phyloP scores from a whole-genome alignment of 2,329 filamentous ascomycete genomes.

The Aspergillus ochraceus region DNA sequence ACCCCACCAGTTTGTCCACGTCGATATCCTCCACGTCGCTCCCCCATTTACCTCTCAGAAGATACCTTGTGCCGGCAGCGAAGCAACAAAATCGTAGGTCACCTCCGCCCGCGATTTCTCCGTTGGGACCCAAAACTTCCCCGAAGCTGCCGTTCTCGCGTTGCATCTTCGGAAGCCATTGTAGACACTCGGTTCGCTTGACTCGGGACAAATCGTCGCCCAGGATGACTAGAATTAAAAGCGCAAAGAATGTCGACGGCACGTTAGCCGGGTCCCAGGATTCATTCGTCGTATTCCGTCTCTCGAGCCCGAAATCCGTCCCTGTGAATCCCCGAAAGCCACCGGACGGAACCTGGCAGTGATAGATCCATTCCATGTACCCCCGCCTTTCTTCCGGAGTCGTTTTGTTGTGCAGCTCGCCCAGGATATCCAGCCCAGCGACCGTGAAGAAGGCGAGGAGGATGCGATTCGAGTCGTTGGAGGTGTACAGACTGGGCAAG shows the following conservation, averaged over 20 bases:
- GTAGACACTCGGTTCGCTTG: constrained; percentile 64
- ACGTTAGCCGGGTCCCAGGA: constrained; percentile 76
- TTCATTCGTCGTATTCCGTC: constrained; percentile 53
- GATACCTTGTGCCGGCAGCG: constrained; percentile 77
- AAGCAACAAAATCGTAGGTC: constrained; percentile 90
- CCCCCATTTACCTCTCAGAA: constrained; percentile 65
- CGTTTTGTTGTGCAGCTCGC: constrained; percentile 58
- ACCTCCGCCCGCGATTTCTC: constrained; percentile 69
- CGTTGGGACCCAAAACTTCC: constrained; percentile 67
- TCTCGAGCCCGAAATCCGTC: constrained; percentile 55
- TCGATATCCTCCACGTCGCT: constrained; percentile 69
- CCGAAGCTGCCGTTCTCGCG: constrained; percentile 87
- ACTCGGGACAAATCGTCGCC: constrained; percentile 66
- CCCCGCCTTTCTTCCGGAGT: constrained; percentile 54
- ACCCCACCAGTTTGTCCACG: constrained; percentile 65
- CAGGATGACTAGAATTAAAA: constrained; percentile 70
- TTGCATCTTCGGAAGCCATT: constrained; percentile 76
- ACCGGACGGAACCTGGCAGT: constrained; percentile 79
- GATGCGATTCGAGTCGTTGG: constrained; percentile 87
- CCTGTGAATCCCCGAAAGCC: constrained; percentile 86
- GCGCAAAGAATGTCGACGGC: constrained; percentile 84
- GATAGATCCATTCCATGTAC: constrained; percentile 76
- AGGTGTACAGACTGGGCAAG: constrained; percentile 79
- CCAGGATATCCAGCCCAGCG: constrained; percentile 79
- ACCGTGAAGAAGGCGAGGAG: constrained; percentile 87